A percentile compares a stretch with the other conserved stretches of the same genome.
Evolutionary conservation across 192 early-diverging fungal genomes (phyloP).

Genomic region (Dissophora ornata): DNA sequence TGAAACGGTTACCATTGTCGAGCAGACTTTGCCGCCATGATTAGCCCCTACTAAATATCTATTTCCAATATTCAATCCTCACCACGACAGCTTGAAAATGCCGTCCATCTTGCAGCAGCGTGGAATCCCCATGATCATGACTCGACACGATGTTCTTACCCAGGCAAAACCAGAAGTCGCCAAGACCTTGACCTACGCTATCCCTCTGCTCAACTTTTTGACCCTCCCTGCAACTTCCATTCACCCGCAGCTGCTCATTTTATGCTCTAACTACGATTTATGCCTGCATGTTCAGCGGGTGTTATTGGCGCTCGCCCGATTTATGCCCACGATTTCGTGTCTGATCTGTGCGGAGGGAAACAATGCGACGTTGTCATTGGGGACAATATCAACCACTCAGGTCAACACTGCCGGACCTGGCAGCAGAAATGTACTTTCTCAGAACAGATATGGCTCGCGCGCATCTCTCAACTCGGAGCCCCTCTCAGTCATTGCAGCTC

Average conservation of each 20-base stretch:
- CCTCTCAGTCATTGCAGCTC: conserved; percentile 37
- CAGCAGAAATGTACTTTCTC: not conserved
- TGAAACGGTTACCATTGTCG: not conserved
- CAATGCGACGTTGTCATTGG: conserved; percentile 39
- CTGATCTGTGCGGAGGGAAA: conserved; percentile 45
- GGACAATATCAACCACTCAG: conserved; percentile 46
- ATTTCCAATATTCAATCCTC: no score
- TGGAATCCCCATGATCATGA: conserved; percentile 54
- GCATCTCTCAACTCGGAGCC: not conserved
- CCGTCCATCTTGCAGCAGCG: conserved; percentile 51
- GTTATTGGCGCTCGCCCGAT: conserved; percentile 41
- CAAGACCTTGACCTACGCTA: conserved; percentile 48
- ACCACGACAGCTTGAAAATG: conserved; percentile 48
- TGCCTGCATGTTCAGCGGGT: conserved; percentile 52
- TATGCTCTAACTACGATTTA: conserved; percentile 46
- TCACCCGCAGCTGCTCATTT: conserved; percentile 43
- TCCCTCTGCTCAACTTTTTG: conserved; percentile 39
- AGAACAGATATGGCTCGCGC: conserved; percentile 1
- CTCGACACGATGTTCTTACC: conserved; percentile 35
- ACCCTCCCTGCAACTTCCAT: conserved; percentile 49
- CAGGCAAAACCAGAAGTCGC: conserved; percentile 52
- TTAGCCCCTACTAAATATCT: no score
- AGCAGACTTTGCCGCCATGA: no score
- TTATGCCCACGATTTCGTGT: conserved; percentile 53
- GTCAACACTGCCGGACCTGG: conserved; percentile 22